Conservation (phyloP, 306 rosid species). For the Abrus precatorius region DNA sequence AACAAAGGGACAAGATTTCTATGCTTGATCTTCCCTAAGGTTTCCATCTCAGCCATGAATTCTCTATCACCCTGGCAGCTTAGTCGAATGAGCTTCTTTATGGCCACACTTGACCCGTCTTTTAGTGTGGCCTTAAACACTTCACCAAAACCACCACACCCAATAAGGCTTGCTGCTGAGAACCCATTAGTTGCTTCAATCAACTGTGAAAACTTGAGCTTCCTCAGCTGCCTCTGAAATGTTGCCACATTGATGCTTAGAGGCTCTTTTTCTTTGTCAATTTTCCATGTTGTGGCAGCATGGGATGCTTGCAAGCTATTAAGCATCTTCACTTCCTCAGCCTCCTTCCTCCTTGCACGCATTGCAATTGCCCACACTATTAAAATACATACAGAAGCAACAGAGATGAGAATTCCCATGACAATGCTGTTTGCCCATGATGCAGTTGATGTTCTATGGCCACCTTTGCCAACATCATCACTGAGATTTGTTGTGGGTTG, state of each 20-base stretch:
- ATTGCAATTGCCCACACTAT: slow-evolving; percentile 94
- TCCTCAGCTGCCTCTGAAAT: slow-evolving; percentile 93
- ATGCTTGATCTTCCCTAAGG: slow-evolving; percentile 94
- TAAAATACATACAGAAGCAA: slow-evolving; percentile 82
- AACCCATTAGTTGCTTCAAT: slow-evolving; percentile 98
- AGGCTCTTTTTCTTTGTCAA: slow-evolving; percentile 96
- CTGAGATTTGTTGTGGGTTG: slow-evolving; percentile 57
- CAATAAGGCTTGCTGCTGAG: slow-evolving; percentile 95
- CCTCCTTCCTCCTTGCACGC: slow-evolving; percentile 85
- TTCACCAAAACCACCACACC: slow-evolving; percentile 97
- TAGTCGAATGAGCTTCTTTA: slow-evolving; percentile 87
- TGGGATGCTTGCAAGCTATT: slow-evolving; percentile 86
- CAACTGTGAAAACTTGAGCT: slow-evolving; percentile 93
- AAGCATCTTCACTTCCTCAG: slow-evolving; percentile 92
- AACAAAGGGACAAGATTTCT: slow-evolving; percentile 84
- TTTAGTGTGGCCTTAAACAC: slow-evolving; percentile 92
- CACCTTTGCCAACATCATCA: slow-evolving; percentile 50
- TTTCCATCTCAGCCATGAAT: slow-evolving; percentile 99
- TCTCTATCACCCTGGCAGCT: slow-evolving; percentile 98
- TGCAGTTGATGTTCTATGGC: slow-evolving; percentile 60
- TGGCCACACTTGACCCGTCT: slow-evolving; percentile 95
- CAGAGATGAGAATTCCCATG: slow-evolving; percentile 82
- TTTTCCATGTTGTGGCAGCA: slow-evolving; percentile 97
- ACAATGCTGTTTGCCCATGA: slow-evolving; percentile 91
- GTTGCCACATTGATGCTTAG: slow-evolving; percentile 96